These are phyloP conservation scores for Spathaspora jeffriesii DNA, from an alignment of 1,139 yeast genomes.

Conservation along the genomic window DNA sequence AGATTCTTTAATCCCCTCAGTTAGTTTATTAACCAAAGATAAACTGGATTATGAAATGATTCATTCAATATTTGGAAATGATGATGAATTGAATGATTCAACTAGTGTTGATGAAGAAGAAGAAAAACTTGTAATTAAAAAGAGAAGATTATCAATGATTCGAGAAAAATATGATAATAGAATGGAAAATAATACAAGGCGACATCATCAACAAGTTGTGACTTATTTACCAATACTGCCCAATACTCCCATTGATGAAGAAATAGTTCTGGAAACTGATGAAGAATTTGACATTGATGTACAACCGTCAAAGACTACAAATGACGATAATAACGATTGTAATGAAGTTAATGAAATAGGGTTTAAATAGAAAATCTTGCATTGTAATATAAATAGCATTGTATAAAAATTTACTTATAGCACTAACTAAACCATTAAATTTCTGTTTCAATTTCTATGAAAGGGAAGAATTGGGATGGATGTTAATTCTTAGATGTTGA, in stretches of 20 bases:
- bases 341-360: neutral
- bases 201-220: neutral
- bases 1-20: slow-evolving; percentile 13
- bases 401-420: neutral
- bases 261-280: neutral
- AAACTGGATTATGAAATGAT: slow-evolving; percentile 7
- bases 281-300: neutral
- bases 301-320: neutral
- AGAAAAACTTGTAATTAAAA: slow-evolving; percentile 3
- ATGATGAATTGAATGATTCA: slow-evolving; percentile 5
- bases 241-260: neutral
- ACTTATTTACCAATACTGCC: neutral
- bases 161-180: slow-evolving; percentile 1
- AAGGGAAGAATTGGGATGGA: no score
- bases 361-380: neutral
- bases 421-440: neutral
- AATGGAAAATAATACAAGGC: neutral
- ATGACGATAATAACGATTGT: neutral
- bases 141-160: slow-evolving; percentile 5
- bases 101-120: slow-evolving; percentile 2
- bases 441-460: no score
- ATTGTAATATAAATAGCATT: neutral
- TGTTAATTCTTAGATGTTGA: neutral
- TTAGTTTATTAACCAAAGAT: slow-evolving; percentile 9
- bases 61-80: slow-evolving; percentile 7